Percentiles rank a stretch among this genome's conserved stretches.
These are phyloP conservation scores for Truncatella angustata DNA, from an alignment of 2,329 filamentous ascomycete genomes.

Conservation along the genomic window DNA sequence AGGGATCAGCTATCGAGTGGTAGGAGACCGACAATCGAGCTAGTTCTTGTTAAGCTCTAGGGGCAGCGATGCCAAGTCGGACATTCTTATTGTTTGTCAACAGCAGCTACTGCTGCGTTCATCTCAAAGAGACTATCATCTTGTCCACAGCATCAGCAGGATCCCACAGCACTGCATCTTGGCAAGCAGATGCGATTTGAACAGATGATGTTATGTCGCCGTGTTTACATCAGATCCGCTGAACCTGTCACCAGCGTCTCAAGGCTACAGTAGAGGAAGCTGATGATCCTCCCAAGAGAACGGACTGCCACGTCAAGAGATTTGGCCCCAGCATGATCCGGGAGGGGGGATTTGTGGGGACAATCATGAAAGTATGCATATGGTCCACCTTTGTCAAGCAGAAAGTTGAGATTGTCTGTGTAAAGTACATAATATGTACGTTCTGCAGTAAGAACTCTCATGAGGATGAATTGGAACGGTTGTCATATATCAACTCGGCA, in stretches of 20 bases:
- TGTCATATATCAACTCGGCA: no score
- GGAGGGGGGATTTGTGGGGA: slow-evolving; percentile 7
- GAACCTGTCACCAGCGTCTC: slow-evolving; percentile 24
- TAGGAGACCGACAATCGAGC: not conserved
- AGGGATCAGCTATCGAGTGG: not conserved
- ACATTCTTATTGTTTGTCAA: slow-evolving; percentile 10
- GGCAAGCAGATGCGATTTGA: slow-evolving; percentile 23
- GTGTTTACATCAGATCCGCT: slow-evolving; percentile 21
- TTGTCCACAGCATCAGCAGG: slow-evolving; percentile 14
- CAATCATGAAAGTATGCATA: not conserved
- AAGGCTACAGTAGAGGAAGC: slow-evolving; percentile 13
- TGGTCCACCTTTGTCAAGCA: not conserved
- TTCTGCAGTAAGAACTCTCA: not conserved
- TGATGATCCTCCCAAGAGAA: slow-evolving; percentile 24
- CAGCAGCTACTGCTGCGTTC: no score
- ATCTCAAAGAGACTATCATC: not conserved
- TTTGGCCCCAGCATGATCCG: slow-evolving; percentile 15
- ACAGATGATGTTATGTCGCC: slow-evolving; percentile 22
- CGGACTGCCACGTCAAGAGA: slow-evolving; percentile 31
- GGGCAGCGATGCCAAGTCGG: slow-evolving; percentile 3
- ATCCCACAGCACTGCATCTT: slow-evolving; percentile 24
- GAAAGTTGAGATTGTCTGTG: not conserved
- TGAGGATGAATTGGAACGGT: no score
- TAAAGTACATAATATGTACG: not conserved
- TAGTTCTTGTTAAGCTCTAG: no score